Base-by-base conservation (phyloP, 768 basidiomycete genomes). In the Tylopilus plumbeoviolaceoides region DNA sequence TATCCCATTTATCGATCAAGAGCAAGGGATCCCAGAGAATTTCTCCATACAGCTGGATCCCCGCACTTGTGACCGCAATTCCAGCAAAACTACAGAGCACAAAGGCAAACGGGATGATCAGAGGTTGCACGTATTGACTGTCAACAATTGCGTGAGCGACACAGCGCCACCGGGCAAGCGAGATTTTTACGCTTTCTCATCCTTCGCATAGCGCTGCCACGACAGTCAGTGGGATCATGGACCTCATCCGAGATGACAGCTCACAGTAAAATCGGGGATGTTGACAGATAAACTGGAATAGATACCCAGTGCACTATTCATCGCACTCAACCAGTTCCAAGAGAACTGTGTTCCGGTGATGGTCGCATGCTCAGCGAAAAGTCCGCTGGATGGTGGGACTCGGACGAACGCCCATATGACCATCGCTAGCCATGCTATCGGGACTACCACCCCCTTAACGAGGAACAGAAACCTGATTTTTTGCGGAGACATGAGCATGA, bases 1-100 rank as follows among this genome's bases (percentile, higher is more conserved):
- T 93, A 59, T 88, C 81, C 91, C 91, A 94, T 31, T 74, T 75
- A 65, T 88, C 81, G 60, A 92, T 87, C 57, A 93, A 79, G 48
- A 72, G 71, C 4, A 87, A 75, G 0, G 90, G 91, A 62, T 93
- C 85, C 91, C 63, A 64, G 15, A 64, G 58, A 14, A 64, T 55
- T 21, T 64, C 63, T 42, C 61, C 91, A 87, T 59, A 79, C 60
- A 60, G 75, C 69, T 45, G 71, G 61, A 85, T 75, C 8, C 86
- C 89, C 0, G 89, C 87, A 10, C 82, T 83, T 1, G 92, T 90
- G 18, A 91, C 87, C 6, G 86, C 84, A 54, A 94, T 84, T 20
- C 91, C 91, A 46, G 84, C 74, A 67, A 92, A 92, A 25, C 85
- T 85, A 50, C 81, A 80, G 30, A 91, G 70, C 2, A 87, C 89